These are phyloP conservation scores for Purpureocillium lavendulum DNA, from an alignment of 2,329 filamentous ascomycete species.

Conservation along the genomic window DNA sequence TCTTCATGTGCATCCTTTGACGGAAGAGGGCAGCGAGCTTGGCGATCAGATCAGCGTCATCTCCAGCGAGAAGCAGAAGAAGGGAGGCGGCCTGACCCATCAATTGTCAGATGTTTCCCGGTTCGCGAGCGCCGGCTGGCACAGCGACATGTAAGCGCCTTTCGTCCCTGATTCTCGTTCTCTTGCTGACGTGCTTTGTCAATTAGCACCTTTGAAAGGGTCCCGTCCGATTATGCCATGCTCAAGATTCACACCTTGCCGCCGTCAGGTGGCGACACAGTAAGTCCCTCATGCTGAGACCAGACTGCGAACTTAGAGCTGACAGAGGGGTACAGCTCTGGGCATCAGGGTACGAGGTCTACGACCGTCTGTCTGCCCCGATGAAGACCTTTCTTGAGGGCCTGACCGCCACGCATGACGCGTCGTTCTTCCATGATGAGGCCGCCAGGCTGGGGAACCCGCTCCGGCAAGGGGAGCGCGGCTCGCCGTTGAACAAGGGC, in stretches of 20 bases:
- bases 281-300: no score
- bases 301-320: no score
- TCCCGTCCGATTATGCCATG: conserved; percentile 52
- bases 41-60: conserved; percentile 50
- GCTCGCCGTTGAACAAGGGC: conserved; percentile 50
- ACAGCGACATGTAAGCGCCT: conserved; percentile 39
- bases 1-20: conserved; percentile 47
- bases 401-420: conserved; percentile 38
- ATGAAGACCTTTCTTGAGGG: conserved; percentile 38
- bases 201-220: conserved; percentile 48
- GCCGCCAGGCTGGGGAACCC: conserved; percentile 37
- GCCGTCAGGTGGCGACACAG: conserved; percentile 47
- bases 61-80: conserved; percentile 46
- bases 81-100: conserved; percentile 42
- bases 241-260: conserved; percentile 50
- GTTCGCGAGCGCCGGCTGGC: conserved; percentile 35
- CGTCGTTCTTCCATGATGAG: conserved; percentile 41
- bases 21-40: conserved; percentile 41
- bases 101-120: conserved; percentile 40
- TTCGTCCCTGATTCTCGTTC: background rate
- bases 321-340: conserved; percentile 46
- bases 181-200: no score
- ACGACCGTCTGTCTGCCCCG: conserved; percentile 42
- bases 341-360: conserved; percentile 54
- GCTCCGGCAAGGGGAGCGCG: conserved; percentile 34